phyloP scores from a whole-genome alignment of 192 early-diverging fungal species.

The Mycoemilia scoparia region DNA sequence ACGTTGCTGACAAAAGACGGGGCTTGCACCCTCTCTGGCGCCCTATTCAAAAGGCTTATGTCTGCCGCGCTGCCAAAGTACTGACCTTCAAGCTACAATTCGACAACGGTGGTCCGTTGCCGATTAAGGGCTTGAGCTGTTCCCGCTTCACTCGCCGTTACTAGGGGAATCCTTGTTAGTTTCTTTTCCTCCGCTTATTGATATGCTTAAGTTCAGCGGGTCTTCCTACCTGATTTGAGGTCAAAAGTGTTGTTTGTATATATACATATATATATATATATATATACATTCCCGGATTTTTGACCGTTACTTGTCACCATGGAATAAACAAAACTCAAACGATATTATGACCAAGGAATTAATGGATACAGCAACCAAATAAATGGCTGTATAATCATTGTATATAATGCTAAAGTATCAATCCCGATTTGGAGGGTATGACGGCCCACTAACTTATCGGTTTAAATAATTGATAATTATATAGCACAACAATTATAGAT shows the following conservation, averaged over 20 bases:
- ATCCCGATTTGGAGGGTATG: constrained; percentile 9
- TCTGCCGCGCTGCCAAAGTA: constrained; percentile 19
- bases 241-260: constrained; percentile 11
- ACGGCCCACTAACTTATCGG: too few relatives aligned
- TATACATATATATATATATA: constrained; percentile 2
- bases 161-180: constrained; percentile 62
- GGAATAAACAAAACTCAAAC: too few relatives aligned
- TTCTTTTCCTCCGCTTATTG: constrained; percentile 71
- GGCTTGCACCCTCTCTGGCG: constrained; percentile 61
- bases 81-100: constrained; percentile 44
- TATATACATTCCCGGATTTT: neutral
- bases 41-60: constrained; percentile 46
- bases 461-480: too few relatives aligned
- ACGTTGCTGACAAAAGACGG: constrained; percentile 24
- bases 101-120: constrained; percentile 18
- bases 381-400: constrained; percentile 4
- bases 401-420: constrained; percentile 10
- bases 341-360: too few relatives aligned
- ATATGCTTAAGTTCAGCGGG: constrained; percentile 68
- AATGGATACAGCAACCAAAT: too few relatives aligned
- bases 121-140: constrained; percentile 50
- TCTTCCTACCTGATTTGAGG: constrained; percentile 44
- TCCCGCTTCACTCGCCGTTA: constrained; percentile 62
- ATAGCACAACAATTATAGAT: too few relatives aligned
- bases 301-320: too few relatives aligned